Conservation (phyloP, 139 green algal species). For the Chlamydomonas schloesseri region DNA sequence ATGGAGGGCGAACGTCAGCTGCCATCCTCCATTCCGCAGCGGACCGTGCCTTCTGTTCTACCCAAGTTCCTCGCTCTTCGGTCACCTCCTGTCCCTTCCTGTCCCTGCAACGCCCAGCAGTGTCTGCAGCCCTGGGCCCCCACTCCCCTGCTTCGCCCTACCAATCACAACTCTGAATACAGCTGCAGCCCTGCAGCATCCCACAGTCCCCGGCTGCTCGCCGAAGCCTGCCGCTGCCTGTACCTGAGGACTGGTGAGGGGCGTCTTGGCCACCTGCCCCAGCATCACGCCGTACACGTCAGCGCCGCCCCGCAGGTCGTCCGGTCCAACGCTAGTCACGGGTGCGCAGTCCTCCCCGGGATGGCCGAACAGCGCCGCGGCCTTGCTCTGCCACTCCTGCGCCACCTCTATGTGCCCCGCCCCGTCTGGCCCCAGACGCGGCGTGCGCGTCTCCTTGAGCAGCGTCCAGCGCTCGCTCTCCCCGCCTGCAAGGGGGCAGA, state of each 20-base stretch:
- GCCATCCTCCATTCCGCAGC: too few species aligned
- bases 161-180: too few species aligned
- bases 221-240: neutral
- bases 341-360: slow-evolving; percentile 47
- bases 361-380: slow-evolving; percentile 33
- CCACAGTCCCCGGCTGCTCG: too few species aligned
- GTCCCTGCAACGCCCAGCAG: too few species aligned
- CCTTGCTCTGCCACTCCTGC: slow-evolving; percentile 41
- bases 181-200: too few species aligned
- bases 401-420: slow-evolving; percentile 9
- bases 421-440: slow-evolving; percentile 9
- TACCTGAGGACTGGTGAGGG: neutral
- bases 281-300: slow-evolving; percentile 44
- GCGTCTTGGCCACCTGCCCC: slow-evolving; percentile 3
- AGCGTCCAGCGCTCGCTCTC: slow-evolving; percentile 27
- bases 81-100: too few species aligned
- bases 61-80: too few species aligned
- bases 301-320: slow-evolving; percentile 21
- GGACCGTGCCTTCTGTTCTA: too few species aligned
- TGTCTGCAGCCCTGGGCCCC: too few species aligned
- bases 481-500: neutral
- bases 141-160: too few species aligned
- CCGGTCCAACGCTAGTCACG: neutral
- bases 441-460: slow-evolving; percentile 1
- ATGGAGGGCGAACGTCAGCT: too few species aligned